Base-by-base conservation (phyloP, 768 basidiomycete species). In the Boletus coccyginus region DNA sequence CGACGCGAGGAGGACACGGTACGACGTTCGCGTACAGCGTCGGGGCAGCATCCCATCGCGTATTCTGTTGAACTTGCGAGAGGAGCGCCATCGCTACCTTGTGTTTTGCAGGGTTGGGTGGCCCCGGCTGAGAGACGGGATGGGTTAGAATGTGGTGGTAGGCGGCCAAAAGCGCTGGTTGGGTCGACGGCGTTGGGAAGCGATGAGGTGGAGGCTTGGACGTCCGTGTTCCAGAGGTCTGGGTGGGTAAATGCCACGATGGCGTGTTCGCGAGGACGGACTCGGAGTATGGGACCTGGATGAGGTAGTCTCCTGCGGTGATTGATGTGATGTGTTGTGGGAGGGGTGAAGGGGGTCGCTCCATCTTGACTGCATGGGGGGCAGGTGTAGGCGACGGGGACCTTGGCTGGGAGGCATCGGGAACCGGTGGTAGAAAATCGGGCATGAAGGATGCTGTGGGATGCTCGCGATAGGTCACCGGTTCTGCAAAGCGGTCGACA, bases 91-190 rank as follows among this genome's bases (percentile, higher is more conserved):
- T 83, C 5, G 87, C 85, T n/a, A 91, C 84, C 64, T 83, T 85
- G 72, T 92, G 89, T 43, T 87, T 81, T 6, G 83, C 73, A 32
- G 85, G 83, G 51, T 83, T 88, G 4, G 82, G 72, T 11, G 80
- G 62, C 7, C 75, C 74, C 0, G 77, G 73, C 50, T 78, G 67
- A 0, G 83, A 74, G 0, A 85, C 81, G 1, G 87, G 86, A 61
- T 90, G 83, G 0, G 86, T 90, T 48, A 90, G 78, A 57, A 90
- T 86, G 61, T 91, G 85, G 59, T 89, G 90, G 64, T 89, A 91
- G 7, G 87, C 89, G 13, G 77, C 74, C 42, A 88, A 68, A 32
- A 91, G 79, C 1, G 88, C 77, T 3, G 80, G 86, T 59, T 88
- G 85, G 8, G 80, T 79, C 60, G 81, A 81, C 0, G 85, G 82